Evolutionary conservation across 208 protist species (phyloP).

Genomic region (Spongospora subterranea): DNA sequence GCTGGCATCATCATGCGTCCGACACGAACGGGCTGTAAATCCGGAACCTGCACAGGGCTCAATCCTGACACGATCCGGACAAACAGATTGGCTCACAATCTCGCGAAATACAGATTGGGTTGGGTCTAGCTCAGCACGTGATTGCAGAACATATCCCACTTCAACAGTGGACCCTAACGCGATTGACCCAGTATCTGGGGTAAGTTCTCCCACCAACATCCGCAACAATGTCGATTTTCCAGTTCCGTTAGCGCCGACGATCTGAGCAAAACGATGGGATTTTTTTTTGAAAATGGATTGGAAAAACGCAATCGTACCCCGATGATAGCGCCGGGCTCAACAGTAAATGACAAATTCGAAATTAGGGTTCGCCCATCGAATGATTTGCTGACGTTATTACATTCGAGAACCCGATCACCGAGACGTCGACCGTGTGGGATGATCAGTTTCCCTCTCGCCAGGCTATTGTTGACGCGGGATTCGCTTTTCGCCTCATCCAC

Average conservation of each 20-base stretch:
- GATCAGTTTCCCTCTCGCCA: neutral
- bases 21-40: slow-evolving; percentile 57
- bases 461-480: neutral
- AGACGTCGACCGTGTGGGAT: slow-evolving; percentile 22
- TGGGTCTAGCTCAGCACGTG: slow-evolving; percentile 59
- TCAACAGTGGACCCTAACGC: slow-evolving; percentile 67
- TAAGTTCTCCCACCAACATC: slow-evolving; percentile 62
- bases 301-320: neutral
- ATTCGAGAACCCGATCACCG: neutral
- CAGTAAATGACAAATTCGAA: neutral
- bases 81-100: slow-evolving; percentile 52
- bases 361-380: neutral
- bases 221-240: slow-evolving; percentile 74
- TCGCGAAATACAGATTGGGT: slow-evolving; percentile 70
- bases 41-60: slow-evolving; percentile 55
- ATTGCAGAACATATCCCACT: slow-evolving; percentile 64
- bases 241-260: slow-evolving; percentile 73
- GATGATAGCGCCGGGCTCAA: slow-evolving; percentile 25
- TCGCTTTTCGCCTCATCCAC: neutral
- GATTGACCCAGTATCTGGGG: slow-evolving; percentile 62
- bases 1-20: slow-evolving; percentile 64
- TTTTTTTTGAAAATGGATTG: neutral
- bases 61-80: too few species aligned
- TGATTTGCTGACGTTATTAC: neutral
- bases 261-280: neutral